Percentiles rank a stretch among this genome's conserved stretches.
Evolutionary conservation across 2,329 filamentous ascomycete genomes (phyloP).

Genomic region (Botrytis fragariae): DNA sequence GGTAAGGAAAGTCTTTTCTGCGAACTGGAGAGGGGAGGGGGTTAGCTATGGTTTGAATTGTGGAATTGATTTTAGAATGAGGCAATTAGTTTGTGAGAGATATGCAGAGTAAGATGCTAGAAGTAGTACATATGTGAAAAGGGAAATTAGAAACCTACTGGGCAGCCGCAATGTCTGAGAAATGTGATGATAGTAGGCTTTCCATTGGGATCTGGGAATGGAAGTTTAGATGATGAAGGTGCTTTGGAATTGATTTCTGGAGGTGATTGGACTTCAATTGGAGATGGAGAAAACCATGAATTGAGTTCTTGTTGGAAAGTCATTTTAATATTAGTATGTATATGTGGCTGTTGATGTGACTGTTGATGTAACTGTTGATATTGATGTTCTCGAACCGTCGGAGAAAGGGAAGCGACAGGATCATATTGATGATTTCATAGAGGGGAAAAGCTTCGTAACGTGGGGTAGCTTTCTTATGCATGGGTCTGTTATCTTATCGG

Average conservation of each 20-base stretch:
- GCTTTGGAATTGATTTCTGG: slow-evolving; percentile 56
- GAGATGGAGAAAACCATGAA: slow-evolving; percentile 33
- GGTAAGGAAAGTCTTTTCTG: slow-evolving; percentile 62
- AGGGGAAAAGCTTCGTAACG: slow-evolving; percentile 9
- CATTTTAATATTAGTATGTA: slow-evolving; percentile 26
- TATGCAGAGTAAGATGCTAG: too few species aligned
- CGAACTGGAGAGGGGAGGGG: slow-evolving; percentile 36
- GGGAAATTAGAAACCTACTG: slow-evolving; percentile 51
- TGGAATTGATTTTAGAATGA: neutral
- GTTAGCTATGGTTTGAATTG: slow-evolving; percentile 8
- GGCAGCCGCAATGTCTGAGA: slow-evolving; percentile 71
- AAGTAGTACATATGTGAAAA: neutral
- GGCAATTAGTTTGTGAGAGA: neutral
- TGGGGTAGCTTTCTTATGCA: neutral
- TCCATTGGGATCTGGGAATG: slow-evolving; percentile 48
- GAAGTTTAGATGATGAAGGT: slow-evolving; percentile 52
- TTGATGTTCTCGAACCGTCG: neutral
- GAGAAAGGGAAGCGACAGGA: neutral
- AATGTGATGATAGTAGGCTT: slow-evolving; percentile 64
- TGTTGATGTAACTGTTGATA: neutral
- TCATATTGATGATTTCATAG: slow-evolving; percentile 5
- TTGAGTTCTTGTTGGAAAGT: slow-evolving; percentile 36
- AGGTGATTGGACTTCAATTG: slow-evolving; percentile 43
- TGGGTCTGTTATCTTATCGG: slow-evolving; percentile 15
- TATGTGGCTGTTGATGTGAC: neutral